Base-by-base conservation (phyloP, 805 yeast species). In the Starmerella floricola region DNA sequence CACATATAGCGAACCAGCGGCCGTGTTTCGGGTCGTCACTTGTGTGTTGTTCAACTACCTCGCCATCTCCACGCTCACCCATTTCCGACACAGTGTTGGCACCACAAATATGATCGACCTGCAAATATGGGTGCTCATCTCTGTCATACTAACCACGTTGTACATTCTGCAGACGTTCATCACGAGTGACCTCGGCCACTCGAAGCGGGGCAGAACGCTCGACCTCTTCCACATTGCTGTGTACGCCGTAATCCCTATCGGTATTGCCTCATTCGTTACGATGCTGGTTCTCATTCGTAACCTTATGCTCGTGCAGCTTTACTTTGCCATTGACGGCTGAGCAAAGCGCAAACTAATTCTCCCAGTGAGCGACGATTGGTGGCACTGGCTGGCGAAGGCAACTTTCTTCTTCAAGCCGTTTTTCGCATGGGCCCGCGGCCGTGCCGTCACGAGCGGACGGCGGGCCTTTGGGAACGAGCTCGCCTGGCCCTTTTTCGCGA, bases 171-270 rank as follows among this genome's bases (percentile, higher is more conserved):
- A 88, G 61, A 85, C 80, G 57, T 88, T 86, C 57, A 78, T 86
- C 49, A 86, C 95, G 11, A 79, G 86, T 42, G 71, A 71, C 48
- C 54, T 65, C 42, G 62, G 64, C 5, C 47, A 58, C 31, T 41
- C 44, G 10, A 28, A 34, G 13, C 28, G 42, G 23, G 62, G 65
- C 52, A 69, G 95, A 41, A 78, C 86, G 28, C 82, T 87, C 46
- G 94, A 88, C 58, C 68, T 87, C 42, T 84, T 85, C 60, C 83
- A 81, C 52, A 82, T 91, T 38, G 85, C 82, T 0, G 96, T 88
- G 2, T 88, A 84, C 64, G 96, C 97, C 2, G 98, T 88, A 31
- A 95, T 88, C n/a, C 98, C 98, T 0, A 85, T 88, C 15, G 97
- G 98, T 0, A 56, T 88, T 46, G 96, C 97, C 4, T 83, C 95